Percentiles rank a stretch among this genome's conserved stretches.
Evolutionary conservation across 2,329 filamentous ascomycete genomes (phyloP).

Genomic region (Neofusicoccum parvum): DNA sequence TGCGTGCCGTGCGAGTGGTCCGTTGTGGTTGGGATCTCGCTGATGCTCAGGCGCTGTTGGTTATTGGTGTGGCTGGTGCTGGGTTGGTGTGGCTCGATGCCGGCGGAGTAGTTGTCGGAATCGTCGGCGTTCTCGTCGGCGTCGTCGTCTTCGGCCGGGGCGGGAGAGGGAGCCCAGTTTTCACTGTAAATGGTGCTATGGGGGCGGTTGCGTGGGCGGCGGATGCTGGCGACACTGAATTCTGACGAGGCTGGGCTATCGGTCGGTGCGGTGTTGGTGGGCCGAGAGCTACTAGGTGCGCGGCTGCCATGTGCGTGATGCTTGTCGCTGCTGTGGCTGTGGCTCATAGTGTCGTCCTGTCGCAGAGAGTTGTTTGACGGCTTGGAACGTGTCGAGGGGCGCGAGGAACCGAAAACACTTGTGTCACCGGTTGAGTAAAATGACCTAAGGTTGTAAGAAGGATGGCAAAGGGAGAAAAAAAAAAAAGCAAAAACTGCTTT

Average conservation of each 20-base stretch:
- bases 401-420: slow-evolving; percentile 14
- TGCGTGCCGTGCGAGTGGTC: background rate
- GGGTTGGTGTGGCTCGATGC: slow-evolving; percentile 10
- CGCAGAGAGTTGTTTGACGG: background rate
- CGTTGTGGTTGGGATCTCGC: background rate
- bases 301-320: background rate
- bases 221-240: slow-evolving; percentile 18
- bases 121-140: background rate
- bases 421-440: slow-evolving; percentile 15
- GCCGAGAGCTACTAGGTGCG: slow-evolving; percentile 1
- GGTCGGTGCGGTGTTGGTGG: slow-evolving; percentile 13
- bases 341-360: background rate
- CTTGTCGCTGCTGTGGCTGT: background rate
- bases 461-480: no score
- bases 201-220: slow-evolving; percentile 19
- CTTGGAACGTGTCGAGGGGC: slow-evolving; percentile 3
- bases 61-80: slow-evolving; percentile 5
- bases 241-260: slow-evolving; percentile 17
- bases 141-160: background rate
- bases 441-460: background rate
- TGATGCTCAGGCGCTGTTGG: background rate
- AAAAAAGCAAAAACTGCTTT: no score
- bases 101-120: slow-evolving; percentile 4
- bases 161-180: background rate
- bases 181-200: slow-evolving; percentile 20